Base-by-base conservation (phyloP, 2,329 filamentous ascomycete genomes). In the Xylariaceae sp. region DNA sequence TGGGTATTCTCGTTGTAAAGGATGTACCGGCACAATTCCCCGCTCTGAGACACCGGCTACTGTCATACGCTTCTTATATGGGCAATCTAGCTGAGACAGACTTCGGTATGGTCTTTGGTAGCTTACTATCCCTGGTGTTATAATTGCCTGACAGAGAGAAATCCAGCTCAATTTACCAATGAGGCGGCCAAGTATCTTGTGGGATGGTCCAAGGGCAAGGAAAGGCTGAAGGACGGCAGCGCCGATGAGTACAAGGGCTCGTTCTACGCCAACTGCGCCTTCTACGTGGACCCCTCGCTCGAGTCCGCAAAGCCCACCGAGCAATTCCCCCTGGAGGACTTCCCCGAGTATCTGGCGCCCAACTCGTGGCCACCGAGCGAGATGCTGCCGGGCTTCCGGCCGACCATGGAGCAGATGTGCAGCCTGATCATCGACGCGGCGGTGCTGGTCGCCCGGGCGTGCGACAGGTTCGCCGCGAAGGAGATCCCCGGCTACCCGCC, bases 1-100 rank as follows among this genome's bases (percentile, higher is more conserved):
- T 96, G 10, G 92, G 92, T 0, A 94, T 98, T 33, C 80, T 98
- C 35, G 67, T 96, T n/a, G 89, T 98, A 30, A 87, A 83, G 55
- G 85, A 88, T 54, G 75, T 96, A 0, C 85, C 88, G 0, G 42
- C 69, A 5, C 67, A 76, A 33, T 98, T 94, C 50, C 60, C 72
- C 11, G 61, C 71, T n/a, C 64, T 95, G 27, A 76, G 92, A 40
- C 74, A 74, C 38, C 73, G 74, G 39, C 72, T 93, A 2, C 70
- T 98, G 5, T 92, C 86, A 0, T 92, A 92, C 55, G 79, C 88
- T 4, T 94, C 87, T 0, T 92, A 93, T 55, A 76, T 96, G 24
- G 92, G 85, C 21, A 88, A 88, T 43, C 70, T 96, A 4, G 73
- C 87, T 5, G 61, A 72, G 17, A 61, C 73, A 11, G 77, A 88